A percentile compares a stretch with the other conserved stretches of the same genome.
These are phyloP conservation scores for Delphinella strobiligena DNA, from an alignment of 2,329 filamentous ascomycete genomes.

Conservation along the genomic window DNA sequence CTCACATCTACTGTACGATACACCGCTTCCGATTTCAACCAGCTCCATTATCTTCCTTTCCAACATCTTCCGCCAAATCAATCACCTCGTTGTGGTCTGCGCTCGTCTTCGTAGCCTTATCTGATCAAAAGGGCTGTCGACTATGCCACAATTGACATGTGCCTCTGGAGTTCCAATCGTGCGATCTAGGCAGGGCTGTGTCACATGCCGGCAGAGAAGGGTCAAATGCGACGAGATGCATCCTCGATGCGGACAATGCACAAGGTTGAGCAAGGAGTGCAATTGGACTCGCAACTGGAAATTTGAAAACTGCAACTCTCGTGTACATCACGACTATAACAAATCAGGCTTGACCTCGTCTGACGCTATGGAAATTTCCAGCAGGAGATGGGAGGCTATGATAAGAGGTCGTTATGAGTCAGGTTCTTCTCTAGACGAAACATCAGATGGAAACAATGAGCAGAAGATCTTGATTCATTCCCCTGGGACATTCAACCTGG, in stretches of 20 bases:
- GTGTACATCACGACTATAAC: constrained; percentile 18
- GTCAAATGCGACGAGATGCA: constrained; percentile 47
- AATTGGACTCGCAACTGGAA: constrained; percentile 43
- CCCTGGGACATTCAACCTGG: constrained; percentile 44
- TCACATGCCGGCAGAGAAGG: constrained; percentile 5
- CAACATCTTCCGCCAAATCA: no score
- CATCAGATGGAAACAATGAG: constrained; percentile 40
- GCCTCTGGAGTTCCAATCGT: no score
- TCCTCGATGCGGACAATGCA: constrained; percentile 45
- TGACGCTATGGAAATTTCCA: constrained; percentile 36
- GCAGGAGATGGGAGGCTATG: neutral
- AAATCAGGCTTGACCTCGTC: constrained; percentile 40
- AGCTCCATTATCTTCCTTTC: no score
- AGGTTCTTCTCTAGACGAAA: no score
- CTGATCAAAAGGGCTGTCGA: no score
- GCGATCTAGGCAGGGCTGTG: constrained; percentile 5
- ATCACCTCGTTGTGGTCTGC: no score
- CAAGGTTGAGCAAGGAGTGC: constrained; percentile 42
- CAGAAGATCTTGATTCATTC: constrained; percentile 38
- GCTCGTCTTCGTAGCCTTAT: no score
- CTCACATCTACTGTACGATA: no score
- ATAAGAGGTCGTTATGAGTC: constrained; percentile 22
- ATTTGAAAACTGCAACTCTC: constrained; percentile 22
- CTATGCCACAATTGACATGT: no score
- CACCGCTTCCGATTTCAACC: no score